phyloP scores from a whole-genome alignment of 2,329 filamentous ascomycete species.

The Botrytis medusae region DNA sequence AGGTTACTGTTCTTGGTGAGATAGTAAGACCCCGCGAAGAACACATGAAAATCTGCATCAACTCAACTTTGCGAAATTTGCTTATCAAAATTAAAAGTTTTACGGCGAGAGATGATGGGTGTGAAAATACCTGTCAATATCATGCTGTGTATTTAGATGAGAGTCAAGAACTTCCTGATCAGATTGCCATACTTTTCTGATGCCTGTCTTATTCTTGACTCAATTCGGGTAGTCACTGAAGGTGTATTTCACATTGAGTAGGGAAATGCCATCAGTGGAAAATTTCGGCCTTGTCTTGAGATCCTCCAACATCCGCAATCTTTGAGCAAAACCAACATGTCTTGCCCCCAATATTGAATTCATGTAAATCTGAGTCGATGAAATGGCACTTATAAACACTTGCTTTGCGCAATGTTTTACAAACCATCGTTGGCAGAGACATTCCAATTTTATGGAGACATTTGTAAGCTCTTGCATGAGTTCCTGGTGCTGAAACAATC shows the following conservation, averaged over 20 bases:
- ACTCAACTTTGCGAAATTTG: neutral
- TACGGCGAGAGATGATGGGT: neutral
- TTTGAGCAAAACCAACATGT: constrained; percentile 14
- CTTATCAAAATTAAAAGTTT: too few species aligned
- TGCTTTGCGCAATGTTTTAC: neutral
- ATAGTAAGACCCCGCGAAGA: neutral
- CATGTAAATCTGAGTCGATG: neutral
- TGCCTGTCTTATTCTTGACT: neutral
- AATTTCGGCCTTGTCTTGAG: too few species aligned
- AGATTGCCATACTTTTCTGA: neutral
- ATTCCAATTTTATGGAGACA: constrained; percentile 14
- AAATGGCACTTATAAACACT: neutral
- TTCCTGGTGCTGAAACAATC: neutral
- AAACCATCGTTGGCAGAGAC: neutral
- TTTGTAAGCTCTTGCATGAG: neutral
- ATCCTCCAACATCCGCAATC: neutral
- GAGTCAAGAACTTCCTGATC: too few species aligned
- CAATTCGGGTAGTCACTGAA: too few species aligned
- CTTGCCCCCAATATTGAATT: neutral
- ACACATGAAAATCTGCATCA: neutral
- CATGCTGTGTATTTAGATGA: neutral
- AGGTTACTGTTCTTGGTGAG: neutral
- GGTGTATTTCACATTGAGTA: too few species aligned
- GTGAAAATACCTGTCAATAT: too few species aligned
- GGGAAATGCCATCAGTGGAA: neutral